Evolutionary conservation across 305 asterid genomes (phyloP).

Genomic region (Fraxinus nigra): DNA sequence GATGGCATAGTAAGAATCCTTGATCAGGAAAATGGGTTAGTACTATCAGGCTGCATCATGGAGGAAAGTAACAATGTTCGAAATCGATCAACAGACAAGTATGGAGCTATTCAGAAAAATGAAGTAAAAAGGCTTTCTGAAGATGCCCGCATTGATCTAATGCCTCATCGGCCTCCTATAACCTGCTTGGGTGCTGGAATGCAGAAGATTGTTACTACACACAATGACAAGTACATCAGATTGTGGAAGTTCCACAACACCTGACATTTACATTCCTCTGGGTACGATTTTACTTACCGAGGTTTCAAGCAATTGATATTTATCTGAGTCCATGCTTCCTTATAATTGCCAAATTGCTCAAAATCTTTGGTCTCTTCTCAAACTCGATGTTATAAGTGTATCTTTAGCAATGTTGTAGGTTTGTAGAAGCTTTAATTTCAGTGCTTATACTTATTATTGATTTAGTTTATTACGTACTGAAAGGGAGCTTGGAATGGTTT

Average conservation of each 20-base stretch:
- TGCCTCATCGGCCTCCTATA: conserved; percentile 67
- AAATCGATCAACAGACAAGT: conserved; percentile 29
- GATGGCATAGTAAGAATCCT: conserved; percentile 76
- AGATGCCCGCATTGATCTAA: conserved; percentile 58
- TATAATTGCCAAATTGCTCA: neutral
- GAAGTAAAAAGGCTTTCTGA: conserved; percentile 47
- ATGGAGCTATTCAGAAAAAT: conserved; percentile 37
- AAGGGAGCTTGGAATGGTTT: neutral
- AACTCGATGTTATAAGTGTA: neutral
- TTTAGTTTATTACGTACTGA: neutral
- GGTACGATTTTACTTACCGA: neutral
- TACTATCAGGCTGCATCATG: conserved; percentile 57
- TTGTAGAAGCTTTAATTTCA: neutral
- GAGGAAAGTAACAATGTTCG: conserved; percentile 36
- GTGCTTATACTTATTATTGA: neutral
- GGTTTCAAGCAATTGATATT: neutral
- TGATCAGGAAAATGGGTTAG: conserved; percentile 72
- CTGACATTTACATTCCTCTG: conserved; percentile 13
- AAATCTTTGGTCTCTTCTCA: neutral
- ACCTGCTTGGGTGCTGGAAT: conserved; percentile 82
- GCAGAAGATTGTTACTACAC: conserved; percentile 86
- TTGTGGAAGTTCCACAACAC: conserved; percentile 65
- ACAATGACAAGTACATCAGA: conserved; percentile 49
- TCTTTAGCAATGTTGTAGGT: neutral
- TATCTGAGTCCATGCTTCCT: neutral